Evolutionary conservation across 2,329 filamentous ascomycete genomes (phyloP), one percentile per base, ranked within the genome.

Genomic region (Aspergillus bombycis): DNA sequence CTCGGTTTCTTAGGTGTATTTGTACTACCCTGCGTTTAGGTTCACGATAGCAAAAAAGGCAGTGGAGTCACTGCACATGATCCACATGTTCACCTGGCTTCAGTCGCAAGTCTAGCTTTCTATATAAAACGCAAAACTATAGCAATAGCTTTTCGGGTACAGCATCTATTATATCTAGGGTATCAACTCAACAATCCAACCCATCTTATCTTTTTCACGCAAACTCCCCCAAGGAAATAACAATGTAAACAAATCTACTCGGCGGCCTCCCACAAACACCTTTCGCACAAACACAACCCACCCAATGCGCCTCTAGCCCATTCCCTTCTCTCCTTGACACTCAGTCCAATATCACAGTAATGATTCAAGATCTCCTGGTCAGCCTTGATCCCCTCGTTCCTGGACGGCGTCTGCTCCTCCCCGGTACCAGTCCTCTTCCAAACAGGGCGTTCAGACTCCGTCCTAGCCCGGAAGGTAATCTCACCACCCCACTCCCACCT

Each of bases 301-400:
- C 95, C 95, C 58, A 99, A 82, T 63, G 93, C 94, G 6, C 94
- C 95, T 54, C 84, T 83, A 5, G 94, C 92, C 93, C 94, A 97
- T 72, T 96, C 94, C 65, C 95, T 87, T 62, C 95, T 86, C 74
- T 95, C 87, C 68, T 89, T 86, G 2, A 97, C 93, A 0, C 87
- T 84, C 63, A 98, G 76, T 23, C 87, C 84, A 59, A 97, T 85
- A 79, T 98, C 95, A 76, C 94, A 97, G 77, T 99, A 99, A 79
- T 98, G 94, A 75, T 93, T 96, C 66, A 96, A 78, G 52, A 98
- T 88, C 81, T 99, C 94, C 65, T 96, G 89, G 6, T 91, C 94
- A 58, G 87, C 86, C 71, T 83, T 87, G 69, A 98, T 88, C 0
- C 69, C 71, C 70, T 65, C 64, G 4, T 63, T 69, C 50, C 36